Evolutionary conservation across 768 basidiomycete genomes (phyloP).

Genomic region (Flagelloscypha sp.): DNA sequence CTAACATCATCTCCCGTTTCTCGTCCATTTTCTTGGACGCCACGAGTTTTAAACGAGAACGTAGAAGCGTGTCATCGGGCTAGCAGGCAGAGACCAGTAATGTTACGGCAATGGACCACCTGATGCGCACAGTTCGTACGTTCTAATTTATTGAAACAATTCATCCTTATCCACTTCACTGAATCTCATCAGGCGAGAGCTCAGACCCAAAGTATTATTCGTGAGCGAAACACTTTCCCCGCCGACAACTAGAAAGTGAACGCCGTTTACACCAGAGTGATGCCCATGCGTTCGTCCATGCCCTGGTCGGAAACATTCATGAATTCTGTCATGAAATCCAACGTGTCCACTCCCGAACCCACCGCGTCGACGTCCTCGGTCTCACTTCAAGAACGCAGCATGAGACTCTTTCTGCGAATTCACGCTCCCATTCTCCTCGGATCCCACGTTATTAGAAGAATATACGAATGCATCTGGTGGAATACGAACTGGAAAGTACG

Average conservation of each 20-base stretch:
- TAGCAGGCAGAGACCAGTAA: slow-evolving; percentile 54
- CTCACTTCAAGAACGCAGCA: slow-evolving; percentile 62
- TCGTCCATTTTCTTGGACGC: too few species aligned
- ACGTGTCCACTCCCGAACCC: slow-evolving; percentile 9
- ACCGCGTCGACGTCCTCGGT: slow-evolving; percentile 11
- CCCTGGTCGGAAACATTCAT: slow-evolving; percentile 56
- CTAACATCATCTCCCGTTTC: too few species aligned
- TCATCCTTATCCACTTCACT: too few species aligned
- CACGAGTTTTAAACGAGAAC: too few species aligned
- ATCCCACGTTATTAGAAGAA: slow-evolving; percentile 50
- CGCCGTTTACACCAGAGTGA: slow-evolving; percentile 30
- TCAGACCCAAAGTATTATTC: slow-evolving; percentile 36
- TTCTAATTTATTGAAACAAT: slow-evolving; percentile 30
- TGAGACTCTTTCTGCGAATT: slow-evolving; percentile 66
- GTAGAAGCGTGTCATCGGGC: too few species aligned
- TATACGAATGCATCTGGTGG: slow-evolving; percentile 70
- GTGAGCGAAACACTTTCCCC: slow-evolving; percentile 22
- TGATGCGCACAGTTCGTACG: slow-evolving; percentile 53
- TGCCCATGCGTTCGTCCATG: slow-evolving; percentile 44
- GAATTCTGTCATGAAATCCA: slow-evolving; percentile 21
- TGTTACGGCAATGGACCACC: slow-evolving; percentile 47
- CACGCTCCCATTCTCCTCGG: slow-evolving; percentile 54
- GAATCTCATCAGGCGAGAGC: neutral
- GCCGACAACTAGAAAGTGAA: neutral
- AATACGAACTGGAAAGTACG: slow-evolving; percentile 60